Evolutionary conservation across 352 stramenopile genomes (phyloP).

Genomic region (Phytophthora capsici): DNA sequence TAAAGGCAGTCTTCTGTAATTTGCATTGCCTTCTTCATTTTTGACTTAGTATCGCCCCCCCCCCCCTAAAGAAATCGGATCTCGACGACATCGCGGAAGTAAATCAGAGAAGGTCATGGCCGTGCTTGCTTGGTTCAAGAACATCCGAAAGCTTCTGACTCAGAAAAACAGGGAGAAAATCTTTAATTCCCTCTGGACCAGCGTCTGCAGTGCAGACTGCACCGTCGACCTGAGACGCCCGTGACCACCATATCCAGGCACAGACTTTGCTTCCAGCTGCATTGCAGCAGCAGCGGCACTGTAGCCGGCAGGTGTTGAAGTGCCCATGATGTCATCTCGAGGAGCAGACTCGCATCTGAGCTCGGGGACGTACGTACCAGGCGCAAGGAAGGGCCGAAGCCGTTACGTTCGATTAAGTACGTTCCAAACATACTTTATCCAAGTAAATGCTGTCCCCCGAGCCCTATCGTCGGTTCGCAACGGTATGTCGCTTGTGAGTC

Average conservation of each 20-base stretch:
- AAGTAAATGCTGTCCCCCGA: constrained; percentile 5
- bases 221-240: background rate
- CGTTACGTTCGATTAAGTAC: background rate
- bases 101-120: constrained; percentile 15
- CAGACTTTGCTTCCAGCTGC: constrained; percentile 1
- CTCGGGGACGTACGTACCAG: constrained; percentile 26
- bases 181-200: constrained; percentile 5
- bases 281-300: background rate
- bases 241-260: background rate
- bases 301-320: constrained; percentile 16
- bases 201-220: too few relatives aligned
- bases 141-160: constrained; percentile 10
- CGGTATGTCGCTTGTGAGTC: constrained; percentile 34
- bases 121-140: constrained; percentile 10
- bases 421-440: constrained; percentile 11
- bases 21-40: background rate
- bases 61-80: background rate
- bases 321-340: constrained; percentile 34
- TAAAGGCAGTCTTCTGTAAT: background rate
- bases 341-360: constrained; percentile 23
- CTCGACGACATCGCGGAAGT: constrained; percentile 2
- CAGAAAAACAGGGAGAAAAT: constrained; percentile 13
- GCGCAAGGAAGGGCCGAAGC: background rate
- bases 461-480: constrained; percentile 19
- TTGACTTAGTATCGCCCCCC: background rate